Evolutionary conservation across 2,329 filamentous ascomycete species (phyloP), one percentile per base, ranked within the genome.

Genomic region (Diaporthe destruens): DNA sequence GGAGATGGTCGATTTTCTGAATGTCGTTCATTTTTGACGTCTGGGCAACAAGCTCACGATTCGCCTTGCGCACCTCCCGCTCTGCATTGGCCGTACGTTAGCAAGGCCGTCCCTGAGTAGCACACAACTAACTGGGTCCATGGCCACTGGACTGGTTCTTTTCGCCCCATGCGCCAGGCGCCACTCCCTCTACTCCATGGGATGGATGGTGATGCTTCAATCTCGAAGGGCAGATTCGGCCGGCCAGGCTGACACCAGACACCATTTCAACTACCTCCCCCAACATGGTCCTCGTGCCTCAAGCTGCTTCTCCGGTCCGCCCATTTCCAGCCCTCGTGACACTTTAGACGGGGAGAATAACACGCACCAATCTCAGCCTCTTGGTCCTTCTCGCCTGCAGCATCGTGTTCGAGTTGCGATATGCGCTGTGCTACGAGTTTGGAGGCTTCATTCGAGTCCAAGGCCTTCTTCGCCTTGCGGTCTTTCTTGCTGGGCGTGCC

Each of bases 391-490:
- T 98, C 95, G 73, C 94, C 94, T 14, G 95, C 95, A 65, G 93
- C 94, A 86, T 98, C 95, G 75, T 94, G 93, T 82, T 99, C 96
- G 73, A 99, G 86, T 84, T 98, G 96, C 29, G 95, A 96, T 80
- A 99, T 98, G 80, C 97, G 94, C 75, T 95, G 94, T 75, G 95
- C 93, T 67, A 99, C 89, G 76, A 98, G 89, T 83, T 98, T 97
- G 74, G 94, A 94, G 59, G 95, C 95, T 83, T 98, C 96, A 78
- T 90, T 94, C 25, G 94, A 93, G 81, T 98, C 95, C 76, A 94
- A 85, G 61, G 89, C 86, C 84, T 97, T 97, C 85, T 97, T 97
- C 77, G 88, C 90, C 85, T 97, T 97, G 51, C 56, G 57, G 84
- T 96, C 90, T 85, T 97, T 97, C 71, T 87, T 89, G 85, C 95